Conservation (phyloP, 2,329 filamentous ascomycete species). For the Trichoderma pleuroti region DNA sequence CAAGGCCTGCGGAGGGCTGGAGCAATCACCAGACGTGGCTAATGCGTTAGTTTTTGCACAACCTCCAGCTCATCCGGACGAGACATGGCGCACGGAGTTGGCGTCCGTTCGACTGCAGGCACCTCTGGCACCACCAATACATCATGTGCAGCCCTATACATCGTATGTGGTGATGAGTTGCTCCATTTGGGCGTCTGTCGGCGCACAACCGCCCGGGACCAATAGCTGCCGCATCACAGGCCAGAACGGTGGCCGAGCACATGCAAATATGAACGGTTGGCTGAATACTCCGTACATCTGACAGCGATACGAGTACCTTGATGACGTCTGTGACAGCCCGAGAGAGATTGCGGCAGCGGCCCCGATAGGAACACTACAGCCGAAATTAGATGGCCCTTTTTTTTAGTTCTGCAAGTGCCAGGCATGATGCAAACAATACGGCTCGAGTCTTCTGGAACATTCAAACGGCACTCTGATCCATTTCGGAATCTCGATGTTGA, state of each 20-base stretch:
- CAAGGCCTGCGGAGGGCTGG: constrained; percentile 1
- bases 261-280: neutral
- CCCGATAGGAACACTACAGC: neutral
- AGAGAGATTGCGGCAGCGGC: neutral
- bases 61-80: neutral
- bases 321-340: constrained; percentile 13
- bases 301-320: neutral
- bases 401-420: neutral
- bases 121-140: neutral
- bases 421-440: neutral
- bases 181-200: neutral
- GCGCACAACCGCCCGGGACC: neutral
- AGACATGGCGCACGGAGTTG: neutral
- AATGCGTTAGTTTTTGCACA: neutral
- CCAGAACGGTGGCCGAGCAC: neutral
- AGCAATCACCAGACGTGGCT: constrained; percentile 8
- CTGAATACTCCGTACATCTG: neutral
- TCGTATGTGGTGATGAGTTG: neutral
- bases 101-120: neutral
- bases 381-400: constrained; percentile 10
- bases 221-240: neutral
- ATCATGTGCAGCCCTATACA: neutral
- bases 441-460: neutral
- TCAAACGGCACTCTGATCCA: neutral
- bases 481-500: neutral